Evolutionary conservation across 345 rosid species (phyloP), one percentile per base, ranked within the genome.

Genomic region (Moringa oleifera): DNA sequence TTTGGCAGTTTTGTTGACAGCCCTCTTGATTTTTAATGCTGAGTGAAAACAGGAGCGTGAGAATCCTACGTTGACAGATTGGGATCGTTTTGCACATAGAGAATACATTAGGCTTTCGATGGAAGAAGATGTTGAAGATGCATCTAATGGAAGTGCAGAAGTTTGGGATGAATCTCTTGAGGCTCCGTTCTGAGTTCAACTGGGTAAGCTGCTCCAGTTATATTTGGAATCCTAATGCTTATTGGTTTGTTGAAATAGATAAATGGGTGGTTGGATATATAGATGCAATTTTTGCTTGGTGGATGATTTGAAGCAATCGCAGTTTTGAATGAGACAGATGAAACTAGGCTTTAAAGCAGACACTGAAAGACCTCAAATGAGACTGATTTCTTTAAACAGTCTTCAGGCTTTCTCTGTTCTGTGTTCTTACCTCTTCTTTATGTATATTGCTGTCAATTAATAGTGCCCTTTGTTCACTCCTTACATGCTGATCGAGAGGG

Each of bases 111-210:
- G 98, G 70, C 95, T 92, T 49, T 92, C 98, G 17, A 89, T 92
- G 98, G 98, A 92, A 82, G 98, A 92, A 75, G 98, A 92, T 59
- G 98, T 89, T 0, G 98, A 92, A 75, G 98, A 89, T 83, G 95
- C 85, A 57, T 92, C 98, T 52, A 89, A 92, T 77, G 98, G 98
- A 71, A 92, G 97, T 78, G 91, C 93, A 53, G 97, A 92, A 73
- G 95, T 89, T 56, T 89, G 97, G 98, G 98, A 92, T 62, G 97
- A 92, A 77, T 87, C 98, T 54, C 95, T 92, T 58, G 98, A 92
- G 71, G 95, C 96, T 69, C 85, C 95, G n/a, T 92, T 92, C 70
- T 92, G 84, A 92, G 71, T 52, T 70, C 58, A 64, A 36, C 21
- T 0, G 51, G 78, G 87, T 77, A 66, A 73, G 71, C 50, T 61